A percentile compares a stretch with the other conserved stretches of the same genome.
These are phyloP conservation scores for Starmerella riodocensis DNA, from an alignment of 805 yeast species.

Conservation along the genomic window DNA sequence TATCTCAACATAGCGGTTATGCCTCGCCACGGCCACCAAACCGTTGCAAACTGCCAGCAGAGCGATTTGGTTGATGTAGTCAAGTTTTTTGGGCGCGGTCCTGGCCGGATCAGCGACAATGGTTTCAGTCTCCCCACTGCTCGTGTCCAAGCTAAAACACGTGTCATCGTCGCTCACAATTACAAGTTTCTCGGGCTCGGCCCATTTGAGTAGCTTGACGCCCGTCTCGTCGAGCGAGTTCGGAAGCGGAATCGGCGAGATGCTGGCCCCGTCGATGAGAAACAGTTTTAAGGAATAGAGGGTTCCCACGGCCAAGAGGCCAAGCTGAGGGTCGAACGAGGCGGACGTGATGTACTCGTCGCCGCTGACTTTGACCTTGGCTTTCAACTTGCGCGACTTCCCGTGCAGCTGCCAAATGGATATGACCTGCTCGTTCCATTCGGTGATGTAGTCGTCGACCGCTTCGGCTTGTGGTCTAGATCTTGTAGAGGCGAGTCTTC, in stretches of 20 bases:
- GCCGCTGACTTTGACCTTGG: conserved; percentile 5
- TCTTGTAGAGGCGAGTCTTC: conserved; percentile 49
- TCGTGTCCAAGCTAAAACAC: conserved; percentile 19
- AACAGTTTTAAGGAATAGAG: conserved; percentile 56
- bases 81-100: conserved; percentile 22
- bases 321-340: conserved; percentile 50
- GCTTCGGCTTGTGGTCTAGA: conserved; percentile 45
- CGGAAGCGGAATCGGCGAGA: conserved; percentile 21
- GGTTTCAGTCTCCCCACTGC: background rate
- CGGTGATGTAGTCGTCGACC: conserved; percentile 40
- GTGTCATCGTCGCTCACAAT: conserved; percentile 23
- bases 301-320: conserved; percentile 59
- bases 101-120: conserved; percentile 10
- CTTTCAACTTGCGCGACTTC: conserved; percentile 33
- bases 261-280: conserved; percentile 36
- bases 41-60: conserved; percentile 38
- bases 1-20: conserved; percentile 52
- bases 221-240: conserved; percentile 9
- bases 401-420: conserved; percentile 73
- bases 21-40: conserved; percentile 44
- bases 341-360: conserved; percentile 70
- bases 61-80: conserved; percentile 41
- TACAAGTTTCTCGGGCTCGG: conserved; percentile 19
- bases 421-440: conserved; percentile 74
- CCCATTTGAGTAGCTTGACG: conserved; percentile 6